Evolutionary conservation across 2,329 filamentous ascomycete species (phyloP).

Genomic region (Ambrosiella xylebori): DNA sequence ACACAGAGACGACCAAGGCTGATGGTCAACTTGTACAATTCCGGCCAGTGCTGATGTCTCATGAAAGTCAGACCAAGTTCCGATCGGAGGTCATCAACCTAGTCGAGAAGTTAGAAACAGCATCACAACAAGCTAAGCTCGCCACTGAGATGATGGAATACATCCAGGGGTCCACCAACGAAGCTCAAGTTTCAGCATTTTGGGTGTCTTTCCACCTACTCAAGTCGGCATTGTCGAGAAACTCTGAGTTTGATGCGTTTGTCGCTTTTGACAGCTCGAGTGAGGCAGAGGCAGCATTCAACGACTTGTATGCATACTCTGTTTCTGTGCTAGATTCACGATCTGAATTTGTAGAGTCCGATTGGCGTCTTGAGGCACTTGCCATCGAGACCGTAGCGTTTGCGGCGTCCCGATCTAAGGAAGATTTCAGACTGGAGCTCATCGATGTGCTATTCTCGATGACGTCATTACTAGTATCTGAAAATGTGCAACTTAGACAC

Average conservation of each 20-base stretch:
- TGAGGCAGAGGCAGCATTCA: constrained; percentile 30
- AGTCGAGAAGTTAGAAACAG: constrained; percentile 34
- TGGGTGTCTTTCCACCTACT: constrained; percentile 67
- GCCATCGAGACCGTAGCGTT: constrained; percentile 67
- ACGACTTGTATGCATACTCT: constrained; percentile 55
- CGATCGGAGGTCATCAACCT: constrained; percentile 40
- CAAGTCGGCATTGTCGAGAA: constrained; percentile 34
- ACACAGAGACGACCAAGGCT: background rate
- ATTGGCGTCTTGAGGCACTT: constrained; percentile 62
- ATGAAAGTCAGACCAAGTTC: constrained; percentile 49
- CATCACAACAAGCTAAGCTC: constrained; percentile 42
- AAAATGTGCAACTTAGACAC: constrained; percentile 46
- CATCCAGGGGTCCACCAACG: constrained; percentile 35
- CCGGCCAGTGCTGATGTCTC: constrained; percentile 41
- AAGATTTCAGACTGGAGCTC: constrained; percentile 64
- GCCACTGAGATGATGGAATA: constrained; percentile 48
- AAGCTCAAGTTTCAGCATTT: constrained; percentile 49
- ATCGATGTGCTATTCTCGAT: constrained; percentile 85
- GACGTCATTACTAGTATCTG: constrained; percentile 70
- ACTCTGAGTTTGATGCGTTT: constrained; percentile 46
- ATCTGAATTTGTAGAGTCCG: constrained; percentile 29
- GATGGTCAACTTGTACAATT: constrained; percentile 24
- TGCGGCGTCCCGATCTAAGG: constrained; percentile 48
- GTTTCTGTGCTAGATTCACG: constrained; percentile 42
- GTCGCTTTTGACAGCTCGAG: constrained; percentile 33